Conservation (phyloP, 2,329 filamentous ascomycete species). For the Hymenotorrendiella dingleyae region DNA sequence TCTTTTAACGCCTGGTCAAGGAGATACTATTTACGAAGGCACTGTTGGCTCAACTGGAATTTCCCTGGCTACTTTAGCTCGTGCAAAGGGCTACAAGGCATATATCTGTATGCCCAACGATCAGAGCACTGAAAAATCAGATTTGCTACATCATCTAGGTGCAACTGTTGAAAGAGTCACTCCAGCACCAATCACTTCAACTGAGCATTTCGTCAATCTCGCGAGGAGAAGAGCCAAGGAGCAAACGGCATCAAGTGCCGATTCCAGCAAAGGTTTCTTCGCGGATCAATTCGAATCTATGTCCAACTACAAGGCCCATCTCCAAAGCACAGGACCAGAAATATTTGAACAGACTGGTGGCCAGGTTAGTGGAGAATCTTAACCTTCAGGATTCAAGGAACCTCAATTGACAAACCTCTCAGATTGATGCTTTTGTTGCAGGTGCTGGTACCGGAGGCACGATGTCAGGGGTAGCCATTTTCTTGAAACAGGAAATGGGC, state of each 20-base stretch:
- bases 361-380: slow-evolving; percentile 16
- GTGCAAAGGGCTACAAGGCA: slow-evolving; percentile 82
- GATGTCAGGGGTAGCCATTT: slow-evolving; percentile 78
- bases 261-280: slow-evolving; percentile 77
- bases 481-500: slow-evolving; percentile 60
- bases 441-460: slow-evolving; percentile 95
- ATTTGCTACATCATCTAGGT: slow-evolving; percentile 81
- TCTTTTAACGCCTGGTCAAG: slow-evolving; percentile 68
- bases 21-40: slow-evolving; percentile 95
- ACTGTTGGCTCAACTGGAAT: slow-evolving; percentile 96
- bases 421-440: slow-evolving; percentile 80
- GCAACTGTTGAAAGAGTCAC: slow-evolving; percentile 87
- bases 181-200: slow-evolving; percentile 89
- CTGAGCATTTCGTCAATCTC: slow-evolving; percentile 89
- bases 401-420: background rate
- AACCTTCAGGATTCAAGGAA: background rate
- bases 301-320: slow-evolving; percentile 85
- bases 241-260: slow-evolving; percentile 55
- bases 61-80: slow-evolving; percentile 81
- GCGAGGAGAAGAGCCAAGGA: slow-evolving; percentile 70
- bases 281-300: slow-evolving; percentile 93
- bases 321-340: slow-evolving; percentile 78
- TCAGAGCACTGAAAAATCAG: slow-evolving; percentile 80
- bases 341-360: slow-evolving; percentile 75
- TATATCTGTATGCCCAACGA: slow-evolving; percentile 98